A percentile compares a stretch with the other conserved stretches of the same genome.
These are phyloP conservation scores for Epichloe coenophiala DNA, from an alignment of 2,329 filamentous ascomycete genomes.

Conservation along the genomic window DNA sequence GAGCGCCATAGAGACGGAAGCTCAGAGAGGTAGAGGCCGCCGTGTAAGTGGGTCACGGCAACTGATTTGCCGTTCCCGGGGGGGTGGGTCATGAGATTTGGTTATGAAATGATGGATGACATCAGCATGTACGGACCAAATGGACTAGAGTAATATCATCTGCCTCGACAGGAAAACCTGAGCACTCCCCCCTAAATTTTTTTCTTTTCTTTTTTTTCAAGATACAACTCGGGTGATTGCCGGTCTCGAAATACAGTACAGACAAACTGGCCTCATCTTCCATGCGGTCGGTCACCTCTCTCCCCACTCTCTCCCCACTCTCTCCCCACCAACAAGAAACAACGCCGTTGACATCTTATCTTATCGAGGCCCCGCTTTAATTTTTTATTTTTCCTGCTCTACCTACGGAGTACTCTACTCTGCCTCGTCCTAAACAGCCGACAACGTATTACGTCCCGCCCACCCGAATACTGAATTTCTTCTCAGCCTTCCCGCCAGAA, in stretches of 20 bases:
- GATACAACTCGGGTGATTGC: not conserved
- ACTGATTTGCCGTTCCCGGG: conserved; percentile 9
- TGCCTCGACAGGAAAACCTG: no score
- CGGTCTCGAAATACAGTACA: not conserved
- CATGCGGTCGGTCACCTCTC: no score
- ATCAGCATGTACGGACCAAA: conserved; percentile 2
- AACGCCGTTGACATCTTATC: not conserved
- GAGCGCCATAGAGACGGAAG: conserved; percentile 74
- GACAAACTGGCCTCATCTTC: no score
- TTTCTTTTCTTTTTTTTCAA: no score
- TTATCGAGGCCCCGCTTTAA: conserved; percentile 4
- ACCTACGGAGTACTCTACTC: no score
- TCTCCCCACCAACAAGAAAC: not conserved
- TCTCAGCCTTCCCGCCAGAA: not conserved
- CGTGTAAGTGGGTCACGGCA: conserved; percentile 16
- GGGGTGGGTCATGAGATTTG: not conserved
- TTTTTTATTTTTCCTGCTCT: not conserved
- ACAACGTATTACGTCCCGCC: not conserved
- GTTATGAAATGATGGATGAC: not conserved
- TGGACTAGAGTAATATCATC: not conserved
- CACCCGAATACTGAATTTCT: not conserved
- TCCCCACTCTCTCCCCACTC: no score
- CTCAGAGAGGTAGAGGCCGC: conserved; percentile 31
- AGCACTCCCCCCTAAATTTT: fast-evolving
- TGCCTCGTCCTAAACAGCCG: not conserved